Conservation (phyloP, 768 basidiomycete species). For the Kwoniella sp. region DNA sequence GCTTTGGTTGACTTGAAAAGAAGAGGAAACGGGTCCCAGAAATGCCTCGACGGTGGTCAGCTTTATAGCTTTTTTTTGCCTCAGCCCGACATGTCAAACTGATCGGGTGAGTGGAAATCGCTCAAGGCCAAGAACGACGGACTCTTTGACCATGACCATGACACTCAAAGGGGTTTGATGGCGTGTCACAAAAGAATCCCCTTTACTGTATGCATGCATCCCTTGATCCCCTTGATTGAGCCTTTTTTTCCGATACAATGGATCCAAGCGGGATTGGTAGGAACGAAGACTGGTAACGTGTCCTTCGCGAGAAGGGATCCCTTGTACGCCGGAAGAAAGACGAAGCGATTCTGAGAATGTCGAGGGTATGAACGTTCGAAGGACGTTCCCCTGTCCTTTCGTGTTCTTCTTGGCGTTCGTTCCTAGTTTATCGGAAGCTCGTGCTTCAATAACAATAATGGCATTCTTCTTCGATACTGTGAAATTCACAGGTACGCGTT, state of each 20-base stretch:
- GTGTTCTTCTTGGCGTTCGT: background rate
- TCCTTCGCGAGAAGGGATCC: no score
- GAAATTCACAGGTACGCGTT: no score
- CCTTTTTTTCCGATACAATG: background rate
- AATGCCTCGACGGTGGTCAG: background rate
- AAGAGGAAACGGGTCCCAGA: background rate
- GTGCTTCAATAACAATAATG: background rate
- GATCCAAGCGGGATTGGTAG: conserved; percentile 14
- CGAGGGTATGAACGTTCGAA: no score
- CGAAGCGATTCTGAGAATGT: no score
- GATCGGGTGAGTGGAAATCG: no score
- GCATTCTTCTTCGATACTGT: no score
- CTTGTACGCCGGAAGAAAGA: background rate
- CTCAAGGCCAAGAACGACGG: no score
- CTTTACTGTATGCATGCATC: background rate
- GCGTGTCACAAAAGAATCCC: background rate
- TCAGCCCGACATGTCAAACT: background rate
- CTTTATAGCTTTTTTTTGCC: conserved; percentile 13
- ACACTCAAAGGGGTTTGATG: background rate
- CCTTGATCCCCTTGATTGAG: background rate
- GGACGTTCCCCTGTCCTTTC: background rate
- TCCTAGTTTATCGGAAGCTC: background rate
- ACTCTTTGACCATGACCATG: no score
- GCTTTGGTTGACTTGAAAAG: conserved; percentile 1
- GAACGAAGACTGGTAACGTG: no score